Evolutionary conservation across 257 asterid genomes (phyloP).

Genomic region (Solanum clarkiae): DNA sequence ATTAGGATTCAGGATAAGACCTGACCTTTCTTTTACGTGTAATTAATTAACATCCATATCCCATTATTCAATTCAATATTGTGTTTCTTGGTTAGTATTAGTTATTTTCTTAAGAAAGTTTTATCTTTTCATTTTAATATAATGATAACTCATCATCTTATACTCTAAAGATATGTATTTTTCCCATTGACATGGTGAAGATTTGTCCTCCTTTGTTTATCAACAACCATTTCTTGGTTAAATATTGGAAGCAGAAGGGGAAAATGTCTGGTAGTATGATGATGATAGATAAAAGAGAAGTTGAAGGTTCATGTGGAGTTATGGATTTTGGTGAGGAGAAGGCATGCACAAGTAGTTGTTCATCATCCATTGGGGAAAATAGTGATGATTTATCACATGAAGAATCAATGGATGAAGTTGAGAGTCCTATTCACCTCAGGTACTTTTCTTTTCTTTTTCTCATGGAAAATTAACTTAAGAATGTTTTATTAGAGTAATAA

Average conservation of each 20-base stretch:
- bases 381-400: constrained; percentile 65
- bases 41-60: not conserved
- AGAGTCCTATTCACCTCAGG: constrained; percentile 78
- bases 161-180: no score
- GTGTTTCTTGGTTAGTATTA: constrained; percentile 15
- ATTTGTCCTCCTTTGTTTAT: not conserved
- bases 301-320: constrained; percentile 5
- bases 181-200: not conserved
- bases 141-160: not conserved
- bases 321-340: constrained; percentile 12
- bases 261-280: constrained; percentile 27
- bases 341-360: constrained; percentile 1
- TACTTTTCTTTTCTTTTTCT: not conserved
- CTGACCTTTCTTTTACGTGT: constrained; percentile 14
- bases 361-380: constrained; percentile 71
- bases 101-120: constrained; percentile 7
- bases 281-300: constrained; percentile 21
- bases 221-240: constrained; percentile 1
- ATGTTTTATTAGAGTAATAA: no score
- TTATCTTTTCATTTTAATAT: not conserved
- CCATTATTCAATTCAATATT: constrained; percentile 26
- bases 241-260: not conserved
- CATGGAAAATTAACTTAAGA: not conserved
- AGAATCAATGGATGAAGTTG: constrained; percentile 53
- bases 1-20: constrained; percentile 62